phyloP scores from a whole-genome alignment of 2,329 filamentous ascomycete genomes.

The Cephalotrichum gorgonifer region DNA sequence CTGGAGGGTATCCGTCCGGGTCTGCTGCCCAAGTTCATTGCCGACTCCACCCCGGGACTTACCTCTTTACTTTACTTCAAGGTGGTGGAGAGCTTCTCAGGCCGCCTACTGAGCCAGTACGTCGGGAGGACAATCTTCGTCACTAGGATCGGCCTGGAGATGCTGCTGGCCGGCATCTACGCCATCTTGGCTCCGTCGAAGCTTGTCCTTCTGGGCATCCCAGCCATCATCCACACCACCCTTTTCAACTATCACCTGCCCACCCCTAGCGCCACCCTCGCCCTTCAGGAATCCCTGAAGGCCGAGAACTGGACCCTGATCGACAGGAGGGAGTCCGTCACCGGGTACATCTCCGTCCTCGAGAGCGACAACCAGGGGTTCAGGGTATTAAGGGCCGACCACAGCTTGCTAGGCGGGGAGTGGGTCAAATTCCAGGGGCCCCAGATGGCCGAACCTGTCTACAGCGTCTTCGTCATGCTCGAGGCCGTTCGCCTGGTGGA shows the following conservation, averaged over 20 bases:
- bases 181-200: conserved; percentile 58
- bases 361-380: conserved; percentile 64
- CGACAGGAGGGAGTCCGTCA: conserved; percentile 74
- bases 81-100: conserved; percentile 29
- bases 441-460: conserved; percentile 71
- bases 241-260: conserved; percentile 66
- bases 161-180: conserved; percentile 56
- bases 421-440: conserved; percentile 56
- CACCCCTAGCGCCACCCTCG: conserved; percentile 44
- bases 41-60: conserved; percentile 55
- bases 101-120: conserved; percentile 29
- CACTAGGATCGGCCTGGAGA: conserved; percentile 62
- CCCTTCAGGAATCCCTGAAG: conserved; percentile 56
- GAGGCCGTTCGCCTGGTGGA: conserved; percentile 81
- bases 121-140: conserved; percentile 55
- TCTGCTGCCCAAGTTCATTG: conserved; percentile 42
- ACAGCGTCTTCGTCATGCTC: conserved; percentile 91
- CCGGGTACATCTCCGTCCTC: conserved; percentile 85
- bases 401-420: conserved; percentile 86
- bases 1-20: conserved; percentile 52
- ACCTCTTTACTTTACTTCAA: conserved; percentile 57
- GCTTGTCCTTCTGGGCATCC: conserved; percentile 54
- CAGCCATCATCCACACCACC: conserved; percentile 62
- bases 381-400: conserved; percentile 81
- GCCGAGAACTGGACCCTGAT: conserved; percentile 63